These are phyloP conservation scores for Didymella keratinophila DNA, from an alignment of 2,329 filamentous ascomycete species.

Conservation along the genomic window DNA sequence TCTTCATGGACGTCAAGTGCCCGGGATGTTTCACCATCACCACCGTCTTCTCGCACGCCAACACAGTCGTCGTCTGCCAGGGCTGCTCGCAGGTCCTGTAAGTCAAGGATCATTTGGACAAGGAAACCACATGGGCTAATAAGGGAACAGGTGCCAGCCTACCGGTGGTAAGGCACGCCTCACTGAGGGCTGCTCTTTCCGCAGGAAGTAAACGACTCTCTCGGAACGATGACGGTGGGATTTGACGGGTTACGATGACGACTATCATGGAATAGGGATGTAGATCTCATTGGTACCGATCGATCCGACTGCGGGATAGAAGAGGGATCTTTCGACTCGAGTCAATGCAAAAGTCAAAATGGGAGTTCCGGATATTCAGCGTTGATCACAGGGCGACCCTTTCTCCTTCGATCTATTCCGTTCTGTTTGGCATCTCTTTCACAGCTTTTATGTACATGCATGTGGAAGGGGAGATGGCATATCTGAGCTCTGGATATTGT, in stretches of 20 bases:
- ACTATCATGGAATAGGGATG: conserved; percentile 49
- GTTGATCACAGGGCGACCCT: conserved; percentile 50
- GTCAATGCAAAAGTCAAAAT: conserved; percentile 53
- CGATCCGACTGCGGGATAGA: conserved; percentile 55
- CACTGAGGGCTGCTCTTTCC: conserved; percentile 99
- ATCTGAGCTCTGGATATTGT: conserved; percentile 50
- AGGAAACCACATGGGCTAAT: conserved; percentile 34
- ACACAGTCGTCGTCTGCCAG: conserved; percentile 99
- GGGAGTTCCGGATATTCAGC: conserved; percentile 57
- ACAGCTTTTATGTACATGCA: conserved; percentile 53
- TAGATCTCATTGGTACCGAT: conserved; percentile 53
- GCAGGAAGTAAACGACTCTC: conserved; percentile 87
- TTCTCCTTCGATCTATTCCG: conserved; percentile 50
- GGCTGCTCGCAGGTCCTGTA: conserved; percentile 96
- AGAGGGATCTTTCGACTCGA: conserved; percentile 55
- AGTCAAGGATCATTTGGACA: conserved; percentile 28
- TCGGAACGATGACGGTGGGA: conserved; percentile 36
- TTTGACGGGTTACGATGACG: conserved; percentile 50
- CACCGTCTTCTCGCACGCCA: conserved; percentile 99
- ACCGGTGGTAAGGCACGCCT: conserved; percentile 99
- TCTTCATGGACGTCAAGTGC: conserved; percentile 99
- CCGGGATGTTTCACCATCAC: conserved; percentile 99
- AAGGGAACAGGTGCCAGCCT: conserved; percentile 76
- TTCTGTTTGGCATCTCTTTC: conserved; percentile 51
- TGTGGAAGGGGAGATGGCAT: conserved; percentile 55